Evolutionary conservation across 306 rosid genomes (phyloP).

Genomic region (Luffa acutangula): DNA sequence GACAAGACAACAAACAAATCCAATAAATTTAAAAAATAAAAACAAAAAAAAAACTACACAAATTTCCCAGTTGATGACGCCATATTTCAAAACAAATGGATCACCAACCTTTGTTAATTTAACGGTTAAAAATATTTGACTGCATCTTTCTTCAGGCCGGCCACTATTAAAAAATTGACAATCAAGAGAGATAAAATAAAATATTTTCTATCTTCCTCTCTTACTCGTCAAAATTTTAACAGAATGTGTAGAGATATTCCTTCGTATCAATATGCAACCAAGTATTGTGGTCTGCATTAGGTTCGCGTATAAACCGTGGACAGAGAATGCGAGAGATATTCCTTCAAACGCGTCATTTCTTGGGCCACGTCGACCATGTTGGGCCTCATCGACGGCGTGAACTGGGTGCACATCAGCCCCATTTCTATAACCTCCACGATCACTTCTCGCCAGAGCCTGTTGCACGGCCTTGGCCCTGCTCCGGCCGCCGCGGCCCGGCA

Average conservation of each 20-base stretch:
- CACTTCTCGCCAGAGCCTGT: constrained; percentile 33
- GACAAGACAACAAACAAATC: not conserved
- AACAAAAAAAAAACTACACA: no score
- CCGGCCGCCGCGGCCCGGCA: constrained; percentile 14
- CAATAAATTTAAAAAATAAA: no score
- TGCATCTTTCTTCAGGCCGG: no score
- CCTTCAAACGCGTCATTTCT: constrained; percentile 65
- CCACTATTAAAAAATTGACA: no score
- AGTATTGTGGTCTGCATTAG: no score
- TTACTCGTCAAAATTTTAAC: no score
- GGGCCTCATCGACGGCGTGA: constrained; percentile 64
- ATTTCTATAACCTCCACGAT: constrained; percentile 60
- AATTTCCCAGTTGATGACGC: not conserved
- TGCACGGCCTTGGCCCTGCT: constrained; percentile 9
- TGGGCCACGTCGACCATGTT: constrained; percentile 68
- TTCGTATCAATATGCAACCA: no score
- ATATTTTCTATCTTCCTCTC: no score
- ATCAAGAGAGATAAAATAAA: no score
- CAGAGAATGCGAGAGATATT: constrained; percentile 38
- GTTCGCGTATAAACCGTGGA: not conserved
- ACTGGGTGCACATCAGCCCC: constrained; percentile 75
- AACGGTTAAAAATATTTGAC: no score
- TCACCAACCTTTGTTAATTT: not conserved
- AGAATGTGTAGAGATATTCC: no score
- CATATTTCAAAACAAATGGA: not conserved